Conservation (phyloP, 2,329 filamentous ascomycete genomes). For the Stagonosporopsis cucurbitacearum region DNA sequence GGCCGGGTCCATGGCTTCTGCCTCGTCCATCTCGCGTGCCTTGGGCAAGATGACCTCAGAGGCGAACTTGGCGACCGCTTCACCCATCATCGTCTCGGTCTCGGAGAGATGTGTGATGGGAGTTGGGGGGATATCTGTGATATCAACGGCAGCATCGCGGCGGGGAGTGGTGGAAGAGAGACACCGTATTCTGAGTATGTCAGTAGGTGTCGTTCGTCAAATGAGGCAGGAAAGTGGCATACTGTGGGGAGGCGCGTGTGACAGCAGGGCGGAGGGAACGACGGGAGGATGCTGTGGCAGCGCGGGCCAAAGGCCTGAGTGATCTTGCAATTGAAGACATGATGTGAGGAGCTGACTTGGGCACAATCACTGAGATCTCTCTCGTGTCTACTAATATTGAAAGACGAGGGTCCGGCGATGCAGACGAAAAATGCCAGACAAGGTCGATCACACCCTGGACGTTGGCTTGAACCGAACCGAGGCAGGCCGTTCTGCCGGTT, state of each 20-base stretch:
- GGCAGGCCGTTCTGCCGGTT: constrained; percentile 19
- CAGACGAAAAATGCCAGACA: constrained; percentile 1
- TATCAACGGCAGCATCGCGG: constrained; percentile 52
- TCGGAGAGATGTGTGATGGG: constrained; percentile 94
- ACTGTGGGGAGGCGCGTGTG: constrained; percentile 42
- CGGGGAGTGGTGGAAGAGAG: constrained; percentile 53
- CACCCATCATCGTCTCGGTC: constrained; percentile 85
- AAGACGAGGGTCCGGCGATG: not conserved
- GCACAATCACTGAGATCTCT: not conserved
- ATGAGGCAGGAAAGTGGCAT: constrained; percentile 15
- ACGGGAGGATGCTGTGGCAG: constrained; percentile 35
- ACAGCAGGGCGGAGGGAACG: constrained; percentile 36
- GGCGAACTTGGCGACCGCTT: constrained; percentile 89
- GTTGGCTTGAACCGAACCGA: constrained; percentile 8
- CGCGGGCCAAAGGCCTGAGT: constrained; percentile 41
- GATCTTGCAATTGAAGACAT: constrained; percentile 45
- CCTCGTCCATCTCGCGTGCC: constrained; percentile 97
- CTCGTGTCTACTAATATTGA: not conserved
- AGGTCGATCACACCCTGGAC: constrained; percentile 1
- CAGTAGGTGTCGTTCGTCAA: not conserved
- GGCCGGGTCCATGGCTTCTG: constrained; percentile 86
- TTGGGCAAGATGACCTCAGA: constrained; percentile 87
- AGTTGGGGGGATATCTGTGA: constrained; percentile 82
- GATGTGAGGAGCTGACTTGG: constrained; percentile 4
- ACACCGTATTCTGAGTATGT: constrained; percentile 43